phyloP scores from a whole-genome alignment of 768 basidiomycete species.

The Neoboletus subvelutipes region DNA sequence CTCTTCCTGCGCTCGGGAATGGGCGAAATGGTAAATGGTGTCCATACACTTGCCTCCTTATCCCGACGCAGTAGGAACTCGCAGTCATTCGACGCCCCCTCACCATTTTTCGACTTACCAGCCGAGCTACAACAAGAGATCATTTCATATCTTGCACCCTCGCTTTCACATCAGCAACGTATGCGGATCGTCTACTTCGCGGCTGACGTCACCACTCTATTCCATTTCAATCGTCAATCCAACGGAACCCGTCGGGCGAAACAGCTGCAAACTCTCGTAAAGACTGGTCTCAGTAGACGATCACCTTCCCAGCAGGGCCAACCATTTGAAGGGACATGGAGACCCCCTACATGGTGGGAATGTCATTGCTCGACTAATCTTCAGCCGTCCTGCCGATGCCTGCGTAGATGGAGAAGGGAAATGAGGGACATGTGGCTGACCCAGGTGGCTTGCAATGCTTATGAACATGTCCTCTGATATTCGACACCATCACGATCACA shows the following conservation, averaged over 20 bases:
- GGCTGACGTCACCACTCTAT: constrained; percentile 45
- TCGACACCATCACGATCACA: not conserved
- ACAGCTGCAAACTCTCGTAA: constrained; percentile 4
- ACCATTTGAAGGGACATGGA: constrained; percentile 35
- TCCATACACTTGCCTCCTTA: not conserved
- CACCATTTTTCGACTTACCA: constrained; percentile 47
- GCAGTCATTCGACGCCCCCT: constrained; percentile 3
- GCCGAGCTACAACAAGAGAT: constrained; percentile 57
- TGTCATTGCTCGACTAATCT: constrained; percentile 27
- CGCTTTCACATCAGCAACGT: constrained; percentile 54
- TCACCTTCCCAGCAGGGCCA: constrained; percentile 5
- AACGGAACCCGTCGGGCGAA: constrained; percentile 5
- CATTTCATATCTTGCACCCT: constrained; percentile 56
- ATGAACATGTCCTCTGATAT: constrained; percentile 33
- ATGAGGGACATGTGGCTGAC: constrained; percentile 49
- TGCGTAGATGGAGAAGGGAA: constrained; percentile 39
- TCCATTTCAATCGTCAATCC: constrained; percentile 30
- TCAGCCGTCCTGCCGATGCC: constrained; percentile 24
- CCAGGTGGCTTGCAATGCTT: constrained; percentile 45
- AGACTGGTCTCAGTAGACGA: constrained; percentile 8
- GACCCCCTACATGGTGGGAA: constrained; percentile 35
- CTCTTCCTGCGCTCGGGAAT: constrained; percentile 43
- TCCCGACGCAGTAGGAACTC: constrained; percentile 9
- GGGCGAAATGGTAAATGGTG: not conserved
- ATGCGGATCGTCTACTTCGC: constrained; percentile 54